Percentiles rank a stretch among this genome's conserved stretches.
phyloP scores from a whole-genome alignment of 495 filamentous ascomycete genomes.

The Hapsidospora chrysogenum region DNA sequence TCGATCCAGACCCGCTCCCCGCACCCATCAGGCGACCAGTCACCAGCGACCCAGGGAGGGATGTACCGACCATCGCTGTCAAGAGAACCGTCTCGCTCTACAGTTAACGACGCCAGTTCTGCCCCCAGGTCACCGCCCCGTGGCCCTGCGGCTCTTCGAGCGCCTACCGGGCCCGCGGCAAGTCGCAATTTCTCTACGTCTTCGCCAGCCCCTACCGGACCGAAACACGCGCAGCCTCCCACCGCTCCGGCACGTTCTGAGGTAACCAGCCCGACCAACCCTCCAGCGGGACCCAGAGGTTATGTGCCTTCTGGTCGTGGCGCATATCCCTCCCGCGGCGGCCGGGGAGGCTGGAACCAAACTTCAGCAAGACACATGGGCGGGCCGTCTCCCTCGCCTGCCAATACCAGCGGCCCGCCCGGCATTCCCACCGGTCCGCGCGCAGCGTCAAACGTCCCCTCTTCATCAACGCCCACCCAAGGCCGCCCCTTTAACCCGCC shows the following conservation, averaged over 20 bases:
- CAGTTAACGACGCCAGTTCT: conserved; percentile 10
- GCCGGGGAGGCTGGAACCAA: conserved; percentile 20
- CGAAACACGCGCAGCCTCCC: conserved; percentile 14
- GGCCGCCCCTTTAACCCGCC: conserved; percentile 31
- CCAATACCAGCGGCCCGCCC: conserved; percentile 14
- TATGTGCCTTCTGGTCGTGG: conserved; percentile 20
- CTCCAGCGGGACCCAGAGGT: conserved; percentile 28
- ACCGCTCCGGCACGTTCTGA: conserved; percentile 15
- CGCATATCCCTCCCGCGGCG: conserved; percentile 18
- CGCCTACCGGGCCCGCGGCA: conserved; percentile 26
- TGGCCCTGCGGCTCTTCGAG: conserved; percentile 28
- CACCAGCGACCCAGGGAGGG: conserved; percentile 13
- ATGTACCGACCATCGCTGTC: conserved; percentile 7
- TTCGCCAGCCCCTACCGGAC: conserved; percentile 12
- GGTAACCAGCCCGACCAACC: conserved; percentile 18
- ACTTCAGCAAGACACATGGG: conserved; percentile 16
- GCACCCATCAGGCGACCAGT: conserved; percentile 14
- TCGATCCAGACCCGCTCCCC: conserved; percentile 22
- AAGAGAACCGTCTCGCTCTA: conserved; percentile 13
- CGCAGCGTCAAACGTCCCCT: conserved; percentile 11
- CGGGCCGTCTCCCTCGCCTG: conserved; percentile 14
- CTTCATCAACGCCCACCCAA: conserved; percentile 9
- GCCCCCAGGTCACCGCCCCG: conserved; percentile 22
- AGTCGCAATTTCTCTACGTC: conserved; percentile 17
- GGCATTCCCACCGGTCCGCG: conserved; percentile 28